A percentile compares a stretch with the other conserved stretches of the same genome.
These are phyloP conservation scores for Panicum virgatum DNA, from an alignment of 202 grass and related monocot genomes.

Conservation along the genomic window DNA sequence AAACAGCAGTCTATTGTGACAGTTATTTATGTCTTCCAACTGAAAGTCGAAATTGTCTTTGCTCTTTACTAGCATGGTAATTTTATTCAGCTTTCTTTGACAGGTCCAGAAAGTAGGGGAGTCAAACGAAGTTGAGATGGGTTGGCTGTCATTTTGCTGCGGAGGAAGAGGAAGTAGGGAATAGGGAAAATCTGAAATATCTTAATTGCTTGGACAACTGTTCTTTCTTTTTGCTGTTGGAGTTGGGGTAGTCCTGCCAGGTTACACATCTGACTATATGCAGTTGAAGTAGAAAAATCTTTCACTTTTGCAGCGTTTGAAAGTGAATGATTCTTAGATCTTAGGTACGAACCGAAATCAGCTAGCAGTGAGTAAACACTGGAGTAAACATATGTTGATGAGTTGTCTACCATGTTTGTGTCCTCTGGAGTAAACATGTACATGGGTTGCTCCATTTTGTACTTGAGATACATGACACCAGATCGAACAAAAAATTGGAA, in stretches of 20 bases:
- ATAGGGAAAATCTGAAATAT: background rate
- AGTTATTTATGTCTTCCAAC: conserved; percentile 21
- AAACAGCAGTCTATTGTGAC: conserved; percentile 21
- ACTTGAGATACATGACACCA: background rate
- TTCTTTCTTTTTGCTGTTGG: background rate
- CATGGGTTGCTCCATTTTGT: conserved; percentile 1
- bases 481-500: background rate
- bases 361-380: background rate
- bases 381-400: conserved; percentile 14
- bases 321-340: conserved; percentile 26
- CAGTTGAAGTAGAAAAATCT: background rate
- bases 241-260: background rate
- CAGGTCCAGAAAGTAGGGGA: conserved; percentile 37
- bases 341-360: background rate
- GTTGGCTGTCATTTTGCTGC: background rate
- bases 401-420: background rate
- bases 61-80: background rate
- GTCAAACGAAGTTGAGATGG: background rate
- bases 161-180: conserved; percentile 12
- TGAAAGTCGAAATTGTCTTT: background rate
- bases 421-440: conserved; percentile 3
- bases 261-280: background rate
- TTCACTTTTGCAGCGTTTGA: background rate
- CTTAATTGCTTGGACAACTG: background rate
- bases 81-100: conserved; percentile 5